Base-by-base conservation (phyloP, 176 grass and related monocot species). In the Elymus sibiricus region DNA sequence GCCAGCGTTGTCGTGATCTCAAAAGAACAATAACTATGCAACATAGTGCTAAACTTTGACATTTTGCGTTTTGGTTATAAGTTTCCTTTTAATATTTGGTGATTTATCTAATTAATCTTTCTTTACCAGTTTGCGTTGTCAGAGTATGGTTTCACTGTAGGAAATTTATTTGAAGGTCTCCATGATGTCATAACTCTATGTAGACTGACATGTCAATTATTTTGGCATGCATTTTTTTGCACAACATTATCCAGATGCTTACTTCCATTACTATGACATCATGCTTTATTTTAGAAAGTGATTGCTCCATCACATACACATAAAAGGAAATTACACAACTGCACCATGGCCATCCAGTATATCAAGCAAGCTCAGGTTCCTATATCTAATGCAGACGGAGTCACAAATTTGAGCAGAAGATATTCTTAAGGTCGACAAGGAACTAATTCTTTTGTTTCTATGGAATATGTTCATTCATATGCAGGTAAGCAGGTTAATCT, bases 91-190 rank as follows among this genome's bases (percentile, higher is more conserved):
- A 29, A 70, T 65, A 64, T 81, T 63, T 86, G 3, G n/a, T 64
- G 17, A 3, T 86, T 86, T 10, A 47, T 86, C 78, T 85, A 76
- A 77, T 63, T 86, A 6, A 2, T 68, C 2, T 35, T 83, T 87
- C 31, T 24, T 86, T 75, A 21, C 51, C 83, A 94, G 89, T 58
- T 79, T 80, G n/a, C 80, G 40, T 53, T 94, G 22, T 89, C 86
- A 66, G 89, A 94, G 70, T 89, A 94, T 82, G 70, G 91, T 67
- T 94, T 91, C 70, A 94, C 76, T 34, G 70, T 91, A 56, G 44
- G 31, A 83, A 84, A 31, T 81, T 38, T 91, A 89, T 94, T 89
- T 89, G 83, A 89, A 76, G 92, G 91, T 91, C 34, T 94, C 84
- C 89, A 89, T 58, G 89, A 94, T 87, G 89, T 89, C 34, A 84